Conservation (phyloP, 371 early-diverging fungal genomes). For the Apophysomyces elegans region DNA sequence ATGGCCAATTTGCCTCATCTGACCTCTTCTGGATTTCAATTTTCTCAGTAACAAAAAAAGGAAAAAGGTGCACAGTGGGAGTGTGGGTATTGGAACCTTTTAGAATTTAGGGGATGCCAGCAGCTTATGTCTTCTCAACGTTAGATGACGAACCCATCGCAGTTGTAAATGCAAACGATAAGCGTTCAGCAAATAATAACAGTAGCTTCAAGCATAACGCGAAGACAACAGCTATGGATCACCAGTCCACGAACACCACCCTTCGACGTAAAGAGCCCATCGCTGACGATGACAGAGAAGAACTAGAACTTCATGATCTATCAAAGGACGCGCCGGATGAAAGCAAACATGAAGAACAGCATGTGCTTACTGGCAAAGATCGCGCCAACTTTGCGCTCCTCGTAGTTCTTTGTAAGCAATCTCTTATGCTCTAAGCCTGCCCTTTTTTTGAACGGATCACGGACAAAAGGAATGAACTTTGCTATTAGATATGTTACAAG, state of each 20-base stretch:
- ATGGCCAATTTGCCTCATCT: no score
- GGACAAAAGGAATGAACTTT: background rate
- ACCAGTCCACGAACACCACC: conserved; percentile 32
- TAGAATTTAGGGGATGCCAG: conserved; percentile 22
- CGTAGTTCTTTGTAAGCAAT: conserved; percentile 67
- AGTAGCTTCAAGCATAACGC: conserved; percentile 12
- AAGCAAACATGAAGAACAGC: conserved; percentile 13
- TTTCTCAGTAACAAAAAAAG: no score
- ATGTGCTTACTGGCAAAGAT: conserved; percentile 49
- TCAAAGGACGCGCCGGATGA: conserved; percentile 11
- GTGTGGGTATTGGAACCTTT: background rate
- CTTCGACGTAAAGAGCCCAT: conserved; percentile 32
- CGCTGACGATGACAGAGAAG: conserved; percentile 36
- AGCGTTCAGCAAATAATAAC: background rate
- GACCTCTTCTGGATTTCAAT: no score
- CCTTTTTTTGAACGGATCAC: background rate
- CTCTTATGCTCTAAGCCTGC: background rate
- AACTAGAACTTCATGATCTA: conserved; percentile 35
- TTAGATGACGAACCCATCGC: conserved; percentile 47
- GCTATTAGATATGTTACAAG: conserved; percentile 83
- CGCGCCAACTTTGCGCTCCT: conserved; percentile 69
- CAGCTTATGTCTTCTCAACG: conserved; percentile 43
- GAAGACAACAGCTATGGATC: conserved; percentile 40
- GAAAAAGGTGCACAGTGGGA: no score
- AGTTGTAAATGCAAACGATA: conserved; percentile 9